Conservation (phyloP, 345 rosid species). For the Kernera saxatilis region DNA sequence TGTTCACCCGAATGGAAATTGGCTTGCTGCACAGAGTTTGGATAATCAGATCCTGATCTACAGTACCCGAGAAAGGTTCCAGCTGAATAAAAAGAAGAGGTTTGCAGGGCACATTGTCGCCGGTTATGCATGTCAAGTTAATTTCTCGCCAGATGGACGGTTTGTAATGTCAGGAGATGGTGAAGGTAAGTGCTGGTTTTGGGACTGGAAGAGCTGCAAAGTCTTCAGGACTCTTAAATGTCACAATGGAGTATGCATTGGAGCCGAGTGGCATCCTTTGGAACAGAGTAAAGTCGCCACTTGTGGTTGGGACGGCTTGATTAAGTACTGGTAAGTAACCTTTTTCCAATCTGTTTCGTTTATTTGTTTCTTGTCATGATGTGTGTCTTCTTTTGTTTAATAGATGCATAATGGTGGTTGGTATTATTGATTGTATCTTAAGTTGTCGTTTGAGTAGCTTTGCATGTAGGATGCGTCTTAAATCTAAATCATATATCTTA, state of each 20-base stretch:
- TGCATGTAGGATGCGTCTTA: neutral
- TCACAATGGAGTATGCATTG: conserved; percentile 91
- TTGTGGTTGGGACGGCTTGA: conserved; percentile 99
- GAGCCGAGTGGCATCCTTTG: conserved; percentile 91
- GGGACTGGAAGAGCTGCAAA: conserved; percentile 99
- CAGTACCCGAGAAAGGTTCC: conserved; percentile 82
- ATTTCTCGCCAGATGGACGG: conserved; percentile 97
- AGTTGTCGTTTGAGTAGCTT: neutral
- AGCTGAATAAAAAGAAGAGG: conserved; percentile 93
- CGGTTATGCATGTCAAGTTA: conserved; percentile 96
- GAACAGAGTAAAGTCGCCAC: conserved; percentile 99
- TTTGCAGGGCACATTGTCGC: conserved; percentile 91
- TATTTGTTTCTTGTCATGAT: neutral
- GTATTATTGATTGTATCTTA: neutral
- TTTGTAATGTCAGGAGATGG: conserved; percentile 99
- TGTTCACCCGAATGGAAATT: conserved; percentile 83
- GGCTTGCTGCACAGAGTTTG: conserved; percentile 96
- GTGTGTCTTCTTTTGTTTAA: neutral
- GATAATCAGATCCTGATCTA: conserved; percentile 93
- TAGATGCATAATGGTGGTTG: neutral
- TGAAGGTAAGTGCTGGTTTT: conserved; percentile 98
- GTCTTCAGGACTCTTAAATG: conserved; percentile 88
- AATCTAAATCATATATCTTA: neutral
- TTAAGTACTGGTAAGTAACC: conserved; percentile 82
- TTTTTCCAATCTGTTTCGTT: neutral